Evolutionary conservation across 306 rosid species (phyloP), one percentile per base, ranked within the genome.

Genomic region (Quercus alba): DNA sequence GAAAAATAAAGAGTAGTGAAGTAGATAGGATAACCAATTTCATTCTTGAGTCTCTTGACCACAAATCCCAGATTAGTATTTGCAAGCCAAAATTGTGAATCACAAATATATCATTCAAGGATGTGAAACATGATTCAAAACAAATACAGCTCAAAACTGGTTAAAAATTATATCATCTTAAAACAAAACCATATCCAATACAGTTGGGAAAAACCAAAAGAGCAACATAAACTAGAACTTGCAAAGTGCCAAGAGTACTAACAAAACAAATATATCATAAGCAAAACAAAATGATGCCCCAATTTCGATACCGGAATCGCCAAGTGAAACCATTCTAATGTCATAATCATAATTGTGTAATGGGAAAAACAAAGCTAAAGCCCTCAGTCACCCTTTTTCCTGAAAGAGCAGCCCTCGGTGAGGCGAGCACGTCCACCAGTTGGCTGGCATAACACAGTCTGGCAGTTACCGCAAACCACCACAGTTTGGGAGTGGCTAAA

Each of bases 381-480:
- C 81, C 86, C 52, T 71, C 8, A 87, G 28, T 87, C 90, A 12
- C 85, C 88, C 85, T 87, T 87, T 82, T 82, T 87, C 73, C 90
- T 84, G 74, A 87, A 87, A 2, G 90, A 87, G 82, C 90, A 87
- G 0, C 90, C 90, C 75, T 87, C 90, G 0, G 90, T 87, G n/a
- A 87, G 83, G 64, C 88, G 75, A 35, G 90, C 88, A 5, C 81
- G 77, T 1, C 90, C 90, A 0, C 90, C 90, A 0, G 90, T 87
- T 1, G 90, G 90, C 70, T 87, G 90, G 76, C 90, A 87, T 56
- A 87, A 67, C 13, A 87, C 88, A 3, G 90, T 87, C 30, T 87
- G 90, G 59, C 90, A 87, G 80, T 87, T 87, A 1, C 90, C 90
- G 0, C 90, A 87, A 3, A 87, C 90, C 11, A 87, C 90, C 30